Percentiles rank a stretch among this genome's conserved stretches.
Conservation (phyloP, 1,139 yeast species). For the Arxiozyma heterogenica region DNA sequence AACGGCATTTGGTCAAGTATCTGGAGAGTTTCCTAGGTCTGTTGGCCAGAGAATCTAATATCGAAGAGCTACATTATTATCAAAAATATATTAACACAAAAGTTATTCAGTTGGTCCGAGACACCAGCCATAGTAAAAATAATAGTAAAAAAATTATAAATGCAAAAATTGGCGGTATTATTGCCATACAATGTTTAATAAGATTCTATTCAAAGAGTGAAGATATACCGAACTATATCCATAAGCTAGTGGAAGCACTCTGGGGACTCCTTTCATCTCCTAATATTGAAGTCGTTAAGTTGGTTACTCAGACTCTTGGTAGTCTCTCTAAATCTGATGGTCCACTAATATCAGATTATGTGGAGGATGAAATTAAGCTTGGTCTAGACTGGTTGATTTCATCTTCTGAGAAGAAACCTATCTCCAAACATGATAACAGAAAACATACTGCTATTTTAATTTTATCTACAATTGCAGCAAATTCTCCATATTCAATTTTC, state of each 20-base stretch:
- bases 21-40: slow-evolving; percentile 58
- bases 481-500: slow-evolving; percentile 76
- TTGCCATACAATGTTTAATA: slow-evolving; percentile 79
- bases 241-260: slow-evolving; percentile 78
- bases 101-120: slow-evolving; percentile 73
- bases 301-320: slow-evolving; percentile 82
- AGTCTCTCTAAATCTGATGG: slow-evolving; percentile 85
- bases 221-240: slow-evolving; percentile 79
- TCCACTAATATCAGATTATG: slow-evolving; percentile 81
- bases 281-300: slow-evolving; percentile 73
- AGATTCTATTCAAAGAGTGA: slow-evolving; percentile 68
- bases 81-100: slow-evolving; percentile 81
- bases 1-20: slow-evolving; percentile 54
- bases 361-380: slow-evolving; percentile 84
- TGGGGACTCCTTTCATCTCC: slow-evolving; percentile 71
- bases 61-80: slow-evolving; percentile 71
- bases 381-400: slow-evolving; percentile 86
- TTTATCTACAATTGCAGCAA: slow-evolving; percentile 72
- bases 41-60: slow-evolving; percentile 65
- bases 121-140: slow-evolving; percentile 43
- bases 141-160: slow-evolving; percentile 15
- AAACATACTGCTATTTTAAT: slow-evolving; percentile 87
- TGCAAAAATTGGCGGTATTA: slow-evolving; percentile 79
- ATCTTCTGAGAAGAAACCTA: slow-evolving; percentile 27
- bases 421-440: slow-evolving; percentile 68